phyloP scores from a whole-genome alignment of 352 stramenopile species.

The Pythium volutum region DNA sequence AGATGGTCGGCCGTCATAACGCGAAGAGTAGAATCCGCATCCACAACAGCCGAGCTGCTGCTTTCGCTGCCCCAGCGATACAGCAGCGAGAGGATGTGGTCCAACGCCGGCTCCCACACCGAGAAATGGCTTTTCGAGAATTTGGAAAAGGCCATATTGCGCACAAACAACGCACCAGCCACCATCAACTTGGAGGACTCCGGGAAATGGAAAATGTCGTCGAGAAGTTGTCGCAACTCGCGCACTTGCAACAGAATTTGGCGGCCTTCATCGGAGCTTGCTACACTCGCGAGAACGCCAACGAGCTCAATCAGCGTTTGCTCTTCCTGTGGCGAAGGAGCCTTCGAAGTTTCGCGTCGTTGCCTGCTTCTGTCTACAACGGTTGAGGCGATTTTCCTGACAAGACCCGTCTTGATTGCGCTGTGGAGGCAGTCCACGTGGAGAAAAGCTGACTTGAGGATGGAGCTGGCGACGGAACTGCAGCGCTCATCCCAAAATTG shows the following conservation, averaged over 20 bases:
- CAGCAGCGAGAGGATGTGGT: conserved; percentile 31
- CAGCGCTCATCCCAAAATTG: conserved; percentile 3
- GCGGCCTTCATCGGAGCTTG: conserved; percentile 43
- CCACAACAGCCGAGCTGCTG: neutral
- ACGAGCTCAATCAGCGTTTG: conserved; percentile 45
- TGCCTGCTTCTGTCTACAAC: conserved; percentile 39
- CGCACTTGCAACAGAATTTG: conserved; percentile 35
- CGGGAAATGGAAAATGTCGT: conserved; percentile 36
- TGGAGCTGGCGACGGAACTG: conserved; percentile 35
- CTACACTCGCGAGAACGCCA: conserved; percentile 37
- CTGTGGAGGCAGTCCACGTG: conserved; percentile 46
- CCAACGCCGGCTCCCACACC: conserved; percentile 50
- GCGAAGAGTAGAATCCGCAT: neutral
- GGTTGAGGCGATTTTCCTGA: conserved; percentile 34
- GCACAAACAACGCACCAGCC: conserved; percentile 42
- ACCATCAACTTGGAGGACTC: conserved; percentile 19
- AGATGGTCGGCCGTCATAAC: conserved; percentile 20
- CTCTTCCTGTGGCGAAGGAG: conserved; percentile 18
- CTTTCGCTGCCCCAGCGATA: neutral
- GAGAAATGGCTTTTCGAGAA: conserved; percentile 51
- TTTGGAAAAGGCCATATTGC: conserved; percentile 59
- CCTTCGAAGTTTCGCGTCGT: conserved; percentile 8
- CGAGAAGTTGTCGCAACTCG: conserved; percentile 37
- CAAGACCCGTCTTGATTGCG: conserved; percentile 41
- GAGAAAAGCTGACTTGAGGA: conserved; percentile 47